phyloP scores from a whole-genome alignment of 177 flowering plant genomes.

The Vitis hybrid region DNA sequence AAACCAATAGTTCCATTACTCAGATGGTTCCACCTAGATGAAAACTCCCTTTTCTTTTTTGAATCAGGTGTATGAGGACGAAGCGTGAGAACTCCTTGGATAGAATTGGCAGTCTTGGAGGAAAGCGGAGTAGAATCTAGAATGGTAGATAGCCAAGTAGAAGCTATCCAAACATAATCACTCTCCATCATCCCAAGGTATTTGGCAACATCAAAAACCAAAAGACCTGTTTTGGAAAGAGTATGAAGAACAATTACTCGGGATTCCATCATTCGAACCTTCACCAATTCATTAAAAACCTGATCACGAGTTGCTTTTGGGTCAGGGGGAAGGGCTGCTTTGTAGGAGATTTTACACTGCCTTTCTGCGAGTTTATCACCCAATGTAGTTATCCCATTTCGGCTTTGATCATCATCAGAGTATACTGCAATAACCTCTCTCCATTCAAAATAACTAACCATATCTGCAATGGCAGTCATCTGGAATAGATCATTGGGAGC shows the following conservation, averaged over 20 bases:
- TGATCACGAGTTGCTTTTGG: constrained; percentile 21
- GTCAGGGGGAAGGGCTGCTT: constrained; percentile 44
- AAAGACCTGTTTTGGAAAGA: constrained; percentile 30
- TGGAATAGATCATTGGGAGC: constrained; percentile 57
- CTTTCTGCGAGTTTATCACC: constrained; percentile 46
- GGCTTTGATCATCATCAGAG: constrained; percentile 49
- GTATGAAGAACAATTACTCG: constrained; percentile 52
- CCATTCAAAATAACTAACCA: constrained; percentile 50
- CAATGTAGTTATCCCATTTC: constrained; percentile 43
- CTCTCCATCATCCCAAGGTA: constrained; percentile 56
- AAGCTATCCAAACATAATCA: constrained; percentile 61
- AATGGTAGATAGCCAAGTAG: constrained; percentile 50
- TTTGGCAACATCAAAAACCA: constrained; percentile 48
- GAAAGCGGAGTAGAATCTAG: constrained; percentile 41
- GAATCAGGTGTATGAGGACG: constrained; percentile 54
- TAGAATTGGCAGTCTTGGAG: constrained; percentile 16
- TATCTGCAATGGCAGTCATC: constrained; percentile 61
- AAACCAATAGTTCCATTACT: constrained; percentile 43
- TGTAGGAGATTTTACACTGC: constrained; percentile 45
- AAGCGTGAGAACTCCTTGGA: constrained; percentile 50
- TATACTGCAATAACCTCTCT: constrained; percentile 40
- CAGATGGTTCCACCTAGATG: constrained; percentile 38
- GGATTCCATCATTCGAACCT: constrained; percentile 43
- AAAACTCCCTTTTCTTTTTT: constrained; percentile 31
- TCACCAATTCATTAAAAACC: constrained; percentile 30